Evolutionary conservation across 805 yeast genomes (phyloP).

Genomic region (Candida anglica): DNA sequence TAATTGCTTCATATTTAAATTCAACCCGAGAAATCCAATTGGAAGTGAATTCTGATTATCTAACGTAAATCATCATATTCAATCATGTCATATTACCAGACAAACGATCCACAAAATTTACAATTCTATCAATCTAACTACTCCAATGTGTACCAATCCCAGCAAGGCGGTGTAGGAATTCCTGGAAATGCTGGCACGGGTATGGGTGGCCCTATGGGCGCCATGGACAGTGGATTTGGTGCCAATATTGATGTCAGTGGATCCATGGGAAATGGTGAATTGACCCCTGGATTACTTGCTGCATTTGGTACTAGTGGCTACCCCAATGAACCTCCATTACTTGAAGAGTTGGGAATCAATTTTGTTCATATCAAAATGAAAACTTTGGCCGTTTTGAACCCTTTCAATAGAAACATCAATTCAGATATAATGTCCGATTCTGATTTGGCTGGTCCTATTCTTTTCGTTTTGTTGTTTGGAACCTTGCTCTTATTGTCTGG

Average conservation of each 20-base stretch:
- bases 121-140: conserved; percentile 42
- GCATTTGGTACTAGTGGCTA: conserved; percentile 93
- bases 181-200: conserved; percentile 1
- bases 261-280: conserved; percentile 40
- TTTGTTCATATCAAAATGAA: conserved; percentile 81
- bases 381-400: conserved; percentile 83
- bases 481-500: conserved; percentile 79
- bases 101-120: conserved; percentile 31
- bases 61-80: no score
- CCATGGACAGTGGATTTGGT: conserved; percentile 38
- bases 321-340: conserved; percentile 88
- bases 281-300: conserved; percentile 77
- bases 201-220: conserved; percentile 20
- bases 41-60: no score
- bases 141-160: conserved; percentile 23
- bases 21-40: no score
- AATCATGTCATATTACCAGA: conserved; percentile 41
- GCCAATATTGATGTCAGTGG: conserved; percentile 36
- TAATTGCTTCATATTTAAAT: no score
- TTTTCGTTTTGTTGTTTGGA: conserved; percentile 86
- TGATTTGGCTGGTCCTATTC: conserved; percentile 91
- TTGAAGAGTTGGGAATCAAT: conserved; percentile 92
- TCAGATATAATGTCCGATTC: conserved; percentile 79
- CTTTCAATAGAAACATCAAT: conserved; percentile 50
- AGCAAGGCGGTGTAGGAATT: conserved; percentile 11